A percentile compares a stretch with the other conserved stretches of the same genome.
Conservation (phyloP, 2,329 filamentous ascomycete species). For the Sclerotinia borealis region DNA sequence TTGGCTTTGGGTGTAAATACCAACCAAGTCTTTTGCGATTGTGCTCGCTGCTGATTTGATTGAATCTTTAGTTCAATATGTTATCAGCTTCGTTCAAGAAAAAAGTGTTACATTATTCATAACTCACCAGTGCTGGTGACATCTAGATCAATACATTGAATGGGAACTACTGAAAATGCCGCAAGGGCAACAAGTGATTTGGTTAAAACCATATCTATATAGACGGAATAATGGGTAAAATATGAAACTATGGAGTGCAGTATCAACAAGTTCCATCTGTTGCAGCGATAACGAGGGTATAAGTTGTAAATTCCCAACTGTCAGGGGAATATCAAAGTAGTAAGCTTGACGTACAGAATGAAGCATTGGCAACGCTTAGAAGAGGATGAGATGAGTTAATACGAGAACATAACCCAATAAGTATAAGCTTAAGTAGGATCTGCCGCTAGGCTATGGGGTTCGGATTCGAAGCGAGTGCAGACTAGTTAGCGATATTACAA, state of each 20-base stretch:
- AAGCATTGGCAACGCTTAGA: background rate
- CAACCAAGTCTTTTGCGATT: slow-evolving; percentile 19
- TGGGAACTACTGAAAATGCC: slow-evolving; percentile 15
- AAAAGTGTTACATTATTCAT: background rate
- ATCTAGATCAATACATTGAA: slow-evolving; percentile 16
- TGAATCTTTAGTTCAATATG: slow-evolving; percentile 17
- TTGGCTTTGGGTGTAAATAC: slow-evolving; percentile 21
- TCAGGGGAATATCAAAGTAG: background rate
- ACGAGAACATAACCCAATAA: background rate
- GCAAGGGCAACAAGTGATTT: slow-evolving; percentile 18
- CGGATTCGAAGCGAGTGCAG: background rate
- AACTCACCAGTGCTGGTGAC: slow-evolving; percentile 14
- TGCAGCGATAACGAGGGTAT: background rate
- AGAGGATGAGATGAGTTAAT: background rate
- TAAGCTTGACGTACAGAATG: background rate
- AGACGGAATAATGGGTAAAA: background rate
- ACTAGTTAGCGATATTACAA: too few species aligned
- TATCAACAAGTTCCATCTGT: background rate
- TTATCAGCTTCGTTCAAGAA: background rate
- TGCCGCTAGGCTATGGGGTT: background rate
- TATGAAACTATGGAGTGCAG: background rate
- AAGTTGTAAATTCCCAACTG: background rate
- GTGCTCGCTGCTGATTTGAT: slow-evolving; percentile 21
- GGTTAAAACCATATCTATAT: slow-evolving; percentile 12
- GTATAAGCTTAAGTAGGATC: background rate